Base-by-base conservation (phyloP, 176 grass and related monocot genomes). In the Musa troglodytarum region DNA sequence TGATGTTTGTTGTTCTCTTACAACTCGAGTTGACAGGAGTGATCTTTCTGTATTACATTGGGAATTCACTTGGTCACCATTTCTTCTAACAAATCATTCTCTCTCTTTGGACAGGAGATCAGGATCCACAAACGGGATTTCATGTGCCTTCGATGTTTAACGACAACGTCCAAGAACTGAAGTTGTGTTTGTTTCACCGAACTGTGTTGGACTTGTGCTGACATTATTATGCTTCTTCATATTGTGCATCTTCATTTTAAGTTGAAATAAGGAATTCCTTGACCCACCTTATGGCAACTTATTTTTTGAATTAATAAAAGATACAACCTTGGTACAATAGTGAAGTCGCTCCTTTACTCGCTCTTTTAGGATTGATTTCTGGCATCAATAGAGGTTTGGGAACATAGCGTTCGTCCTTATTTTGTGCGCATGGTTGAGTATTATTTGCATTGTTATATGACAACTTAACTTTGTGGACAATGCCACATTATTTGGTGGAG, bases 211-310 rank as follows among this genome's bases (percentile, higher is more conserved):
- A 68, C 65, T 34, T 67, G 34, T 43, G 34, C 34, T 43, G 24
- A 29, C 24, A 43, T 67, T 67, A 16, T 67, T 9, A 6, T 43
- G 11, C 24, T 67, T 34, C 34, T 4, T 67, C 14, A 14, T 23
- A 21, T 67, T 14, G 34, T 29, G 65, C 65, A 68, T 34, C 25
- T 43, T 68, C 26, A 64, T 9, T 29, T 66, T 29, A 23, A 43
- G 65, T 68, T 34, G n/a, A 6, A 68, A 68, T 68, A 68, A 68
- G 24, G 65, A 68, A 68, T 43, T 43, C 34, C 34, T 43, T 43
- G 34, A 43, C 34, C 34, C 6, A 43, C 34, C 34, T 43, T 0
- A 43, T 43, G 34, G 34, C 34, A 43, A 43, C 34, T 43, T 6
- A 43, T 43, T 43, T 43, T 43, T 43, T 43, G 34, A 43, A 43